These are phyloP conservation scores for Arabidopsis arenosa DNA, from an alignment of 345 rosid species.

Conservation along the genomic window DNA sequence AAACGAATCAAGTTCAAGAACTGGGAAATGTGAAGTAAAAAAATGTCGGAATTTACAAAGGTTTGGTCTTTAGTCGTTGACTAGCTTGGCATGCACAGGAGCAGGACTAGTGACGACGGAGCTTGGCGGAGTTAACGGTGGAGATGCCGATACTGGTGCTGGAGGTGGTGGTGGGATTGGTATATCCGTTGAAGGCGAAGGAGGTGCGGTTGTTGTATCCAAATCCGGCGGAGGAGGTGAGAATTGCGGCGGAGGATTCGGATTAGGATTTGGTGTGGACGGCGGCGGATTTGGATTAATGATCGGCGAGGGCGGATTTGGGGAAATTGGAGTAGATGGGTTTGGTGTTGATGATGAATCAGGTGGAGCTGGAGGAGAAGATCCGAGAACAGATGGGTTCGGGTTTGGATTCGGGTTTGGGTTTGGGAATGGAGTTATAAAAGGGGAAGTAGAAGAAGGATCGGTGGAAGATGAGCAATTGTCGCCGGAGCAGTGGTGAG, in stretches of 20 bases:
- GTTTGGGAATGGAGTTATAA: slow-evolving; percentile 48
- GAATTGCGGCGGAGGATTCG: slow-evolving; percentile 47
- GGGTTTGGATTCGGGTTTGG: slow-evolving; percentile 47
- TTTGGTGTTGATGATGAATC: slow-evolving; percentile 38
- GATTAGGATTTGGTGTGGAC: slow-evolving; percentile 22
- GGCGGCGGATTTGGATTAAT: slow-evolving; percentile 37
- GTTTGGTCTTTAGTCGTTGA: slow-evolving; percentile 27
- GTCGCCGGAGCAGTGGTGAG: slow-evolving; percentile 66
- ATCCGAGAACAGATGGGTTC: slow-evolving; percentile 48
- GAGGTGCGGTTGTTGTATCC: slow-evolving; percentile 35
- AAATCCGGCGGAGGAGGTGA: slow-evolving; percentile 44
- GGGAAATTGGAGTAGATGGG: slow-evolving; percentile 35
- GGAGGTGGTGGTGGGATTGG: slow-evolving; percentile 41
- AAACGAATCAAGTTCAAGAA: slow-evolving; percentile 30
- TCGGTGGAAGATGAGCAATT: slow-evolving; percentile 51
- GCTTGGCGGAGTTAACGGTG: slow-evolving; percentile 68
- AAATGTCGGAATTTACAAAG: slow-evolving; percentile 35
- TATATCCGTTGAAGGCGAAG: slow-evolving; percentile 35
- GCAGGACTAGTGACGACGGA: slow-evolving; percentile 59
- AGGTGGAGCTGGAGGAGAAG: slow-evolving; percentile 45
- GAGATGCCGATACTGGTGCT: slow-evolving; percentile 41
- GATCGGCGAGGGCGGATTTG: slow-evolving; percentile 43
- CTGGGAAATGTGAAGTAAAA: not conserved
- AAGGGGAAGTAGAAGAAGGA: slow-evolving; percentile 49
- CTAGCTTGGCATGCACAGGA: slow-evolving; percentile 58